A percentile compares a stretch with the other conserved stretches of the same genome.
These are phyloP conservation scores for Suillus decipiens DNA, from an alignment of 768 basidiomycete species.

Conservation along the genomic window DNA sequence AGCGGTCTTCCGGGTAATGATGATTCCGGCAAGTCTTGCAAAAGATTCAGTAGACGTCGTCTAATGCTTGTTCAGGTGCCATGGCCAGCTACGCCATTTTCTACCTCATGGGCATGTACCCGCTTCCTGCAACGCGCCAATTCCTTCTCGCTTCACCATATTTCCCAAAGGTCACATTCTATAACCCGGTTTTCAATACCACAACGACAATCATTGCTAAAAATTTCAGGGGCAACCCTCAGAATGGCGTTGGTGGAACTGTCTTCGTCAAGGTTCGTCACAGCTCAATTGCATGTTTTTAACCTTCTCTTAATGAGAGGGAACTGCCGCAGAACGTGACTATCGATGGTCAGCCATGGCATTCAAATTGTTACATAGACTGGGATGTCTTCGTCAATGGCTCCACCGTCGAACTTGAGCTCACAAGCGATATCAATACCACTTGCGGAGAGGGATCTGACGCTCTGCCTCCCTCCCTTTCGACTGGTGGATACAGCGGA, in stretches of 20 bases:
- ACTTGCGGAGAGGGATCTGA: conserved; percentile 48
- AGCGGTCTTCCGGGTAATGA: conserved; percentile 68
- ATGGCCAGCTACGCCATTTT: conserved; percentile 66
- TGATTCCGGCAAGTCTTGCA: conserved; percentile 37
- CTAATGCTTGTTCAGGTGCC: conserved; percentile 36
- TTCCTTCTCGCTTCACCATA: conserved; percentile 61
- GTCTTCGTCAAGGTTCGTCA: conserved; percentile 56
- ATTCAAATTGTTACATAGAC: conserved; percentile 65
- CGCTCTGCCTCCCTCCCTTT: conserved; percentile 61
- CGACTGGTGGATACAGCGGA: conserved; percentile 53
- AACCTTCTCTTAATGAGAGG: background rate
- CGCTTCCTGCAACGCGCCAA: conserved; percentile 61
- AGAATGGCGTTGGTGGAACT: conserved; percentile 50
- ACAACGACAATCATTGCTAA: conserved; percentile 56
- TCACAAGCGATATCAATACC: conserved; percentile 54
- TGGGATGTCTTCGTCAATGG: conserved; percentile 63
- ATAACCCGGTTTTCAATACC: conserved; percentile 56
- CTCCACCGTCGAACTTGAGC: conserved; percentile 53
- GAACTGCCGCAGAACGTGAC: conserved; percentile 46
- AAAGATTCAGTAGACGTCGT: background rate
- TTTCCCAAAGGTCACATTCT: conserved; percentile 62
- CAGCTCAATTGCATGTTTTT: background rate
- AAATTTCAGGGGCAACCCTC: conserved; percentile 55
- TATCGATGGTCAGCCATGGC: conserved; percentile 57
- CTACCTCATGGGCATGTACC: conserved; percentile 62